Conservation (phyloP, 2,329 filamentous ascomycete species). For the Colletotrichum tabaci region DNA sequence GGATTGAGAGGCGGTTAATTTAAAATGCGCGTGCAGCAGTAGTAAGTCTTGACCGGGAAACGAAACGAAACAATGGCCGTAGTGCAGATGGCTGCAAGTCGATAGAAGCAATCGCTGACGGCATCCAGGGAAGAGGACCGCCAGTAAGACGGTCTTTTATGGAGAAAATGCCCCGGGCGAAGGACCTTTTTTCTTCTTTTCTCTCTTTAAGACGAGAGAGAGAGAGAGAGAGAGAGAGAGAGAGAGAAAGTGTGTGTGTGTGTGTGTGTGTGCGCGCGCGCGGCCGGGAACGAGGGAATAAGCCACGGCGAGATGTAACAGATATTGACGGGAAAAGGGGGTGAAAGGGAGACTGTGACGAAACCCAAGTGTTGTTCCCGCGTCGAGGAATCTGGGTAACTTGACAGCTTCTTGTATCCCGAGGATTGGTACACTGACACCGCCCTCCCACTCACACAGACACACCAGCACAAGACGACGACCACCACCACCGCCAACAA, state of each 20-base stretch:
- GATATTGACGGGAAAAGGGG: conserved; percentile 20
- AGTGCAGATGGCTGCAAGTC: conserved; percentile 30
- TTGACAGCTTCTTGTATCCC: conserved; percentile 36
- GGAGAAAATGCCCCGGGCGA: conserved; percentile 24
- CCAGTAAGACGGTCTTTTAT: conserved; percentile 34
- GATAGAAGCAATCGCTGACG: conserved; percentile 26
- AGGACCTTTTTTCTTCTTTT: conserved; percentile 2
- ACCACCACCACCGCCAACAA: neutral
- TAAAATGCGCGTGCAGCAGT: conserved; percentile 31
- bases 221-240: no score
- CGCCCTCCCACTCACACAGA: conserved; percentile 27
- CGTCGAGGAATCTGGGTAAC: conserved; percentile 18
- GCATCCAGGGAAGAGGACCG: conserved; percentile 21
- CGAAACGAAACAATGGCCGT: conserved; percentile 32
- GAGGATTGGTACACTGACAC: conserved; percentile 27
- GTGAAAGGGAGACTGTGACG: conserved; percentile 17
- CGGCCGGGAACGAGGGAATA: conserved; percentile 14
- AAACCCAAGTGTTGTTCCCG: conserved; percentile 13
- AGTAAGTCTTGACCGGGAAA: conserved; percentile 27
- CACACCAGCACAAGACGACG: conserved; percentile 11
- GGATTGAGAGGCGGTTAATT: conserved; percentile 33
- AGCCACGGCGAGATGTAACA: conserved; percentile 35
- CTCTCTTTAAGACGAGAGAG: no score
- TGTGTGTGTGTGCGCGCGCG: no score
- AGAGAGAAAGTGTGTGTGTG: no score